Evolutionary conservation across 2,329 filamentous ascomycete genomes (phyloP), one percentile per base, ranked within the genome.

Genomic region (Colletotrichum sp.): DNA sequence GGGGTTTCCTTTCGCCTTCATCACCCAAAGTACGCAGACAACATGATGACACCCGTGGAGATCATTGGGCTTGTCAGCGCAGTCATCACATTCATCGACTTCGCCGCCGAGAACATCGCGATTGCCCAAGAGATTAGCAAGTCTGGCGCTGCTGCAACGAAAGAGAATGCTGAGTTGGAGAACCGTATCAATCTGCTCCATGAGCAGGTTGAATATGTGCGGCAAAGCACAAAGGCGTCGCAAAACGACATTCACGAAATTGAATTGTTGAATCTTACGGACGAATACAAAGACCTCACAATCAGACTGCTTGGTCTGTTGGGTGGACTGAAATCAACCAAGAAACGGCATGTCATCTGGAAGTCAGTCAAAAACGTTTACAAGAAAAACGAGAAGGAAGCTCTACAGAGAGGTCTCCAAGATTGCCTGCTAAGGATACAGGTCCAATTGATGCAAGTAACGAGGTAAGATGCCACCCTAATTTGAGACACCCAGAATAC

Each of bases 61-160:
- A 71, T 71, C 44, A 64, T 71, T 21, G 39, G 68, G n/a, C 68
- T 71, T 6, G 68, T 71, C 10, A 71, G 68, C 59, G 68, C 68
- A 28, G 30, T 65, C 39, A 64, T 71, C 15, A 71, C 68, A 2
- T 71, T 71, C 59, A 15, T 71, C 59, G 39, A 71, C 68, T 71
- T 71, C 39, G 68, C 68, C 9, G 68, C 68, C 21, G 59, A 71
- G 59, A 71, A 71, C 15, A 60, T 65, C 1, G 16, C 18, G 1
- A 21, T 71, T 4, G 59, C 44, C 5, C 39, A 60, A 9, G 59
- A 71, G n/a, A 65, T 64, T 16, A 10, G 9, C 6, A 52, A 24
- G 21, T 55, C 30, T 7, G 59, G 68, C 10, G 16, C 36, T 44
- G 59, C 68, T 24, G 44, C 68, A 6, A 26, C 8, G n/a, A 71